Percentiles rank a stretch among this genome's conserved stretches.
Conservation (phyloP, 1,139 yeast genomes). For the Lodderomyces pseudojiufengensis region DNA sequence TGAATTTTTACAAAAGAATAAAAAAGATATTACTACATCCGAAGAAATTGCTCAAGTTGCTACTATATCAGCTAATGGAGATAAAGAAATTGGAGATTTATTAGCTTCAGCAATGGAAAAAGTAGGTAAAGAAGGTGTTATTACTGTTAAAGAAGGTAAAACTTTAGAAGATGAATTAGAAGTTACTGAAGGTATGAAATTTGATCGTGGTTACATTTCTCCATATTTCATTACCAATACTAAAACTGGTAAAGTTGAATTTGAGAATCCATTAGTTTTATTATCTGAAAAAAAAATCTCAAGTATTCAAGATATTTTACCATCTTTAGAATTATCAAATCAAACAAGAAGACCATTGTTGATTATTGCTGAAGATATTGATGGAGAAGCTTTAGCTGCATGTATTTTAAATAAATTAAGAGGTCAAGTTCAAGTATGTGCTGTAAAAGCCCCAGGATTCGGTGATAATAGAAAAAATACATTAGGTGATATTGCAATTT, state of each 20-base stretch:
- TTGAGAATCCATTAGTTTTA: constrained; percentile 88
- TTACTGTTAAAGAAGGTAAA: constrained; percentile 95
- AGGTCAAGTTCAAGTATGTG: constrained; percentile 98
- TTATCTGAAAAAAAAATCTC: constrained; percentile 94
- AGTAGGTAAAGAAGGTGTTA: constrained; percentile 99
- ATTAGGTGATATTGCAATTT: constrained; percentile 93
- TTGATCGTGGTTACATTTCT: constrained; percentile 97
- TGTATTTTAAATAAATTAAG: constrained; percentile 97
- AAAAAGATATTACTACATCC: constrained; percentile 94
- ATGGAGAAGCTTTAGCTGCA: constrained; percentile 98
- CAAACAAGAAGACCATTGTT: constrained; percentile 93
- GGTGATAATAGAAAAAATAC: constrained; percentile 99
- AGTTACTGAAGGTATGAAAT: constrained; percentile 99
- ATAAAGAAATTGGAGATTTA: constrained; percentile 86
- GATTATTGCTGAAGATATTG: constrained; percentile 94
- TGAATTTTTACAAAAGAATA: constrained; percentile 80
- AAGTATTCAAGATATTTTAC: constrained; percentile 87
- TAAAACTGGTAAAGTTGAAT: constrained; percentile 95
- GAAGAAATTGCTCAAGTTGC: constrained; percentile 99
- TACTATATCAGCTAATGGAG: constrained; percentile 98
- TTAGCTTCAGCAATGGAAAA: constrained; percentile 98
- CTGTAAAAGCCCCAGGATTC: constrained; percentile 98
- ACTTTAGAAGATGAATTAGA: constrained; percentile 95
- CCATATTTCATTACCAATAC: constrained; percentile 98
- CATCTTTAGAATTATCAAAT: constrained; percentile 92